Base-by-base conservation (phyloP, 306 rosid species). In the Cucurbita argyrosperma region DNA sequence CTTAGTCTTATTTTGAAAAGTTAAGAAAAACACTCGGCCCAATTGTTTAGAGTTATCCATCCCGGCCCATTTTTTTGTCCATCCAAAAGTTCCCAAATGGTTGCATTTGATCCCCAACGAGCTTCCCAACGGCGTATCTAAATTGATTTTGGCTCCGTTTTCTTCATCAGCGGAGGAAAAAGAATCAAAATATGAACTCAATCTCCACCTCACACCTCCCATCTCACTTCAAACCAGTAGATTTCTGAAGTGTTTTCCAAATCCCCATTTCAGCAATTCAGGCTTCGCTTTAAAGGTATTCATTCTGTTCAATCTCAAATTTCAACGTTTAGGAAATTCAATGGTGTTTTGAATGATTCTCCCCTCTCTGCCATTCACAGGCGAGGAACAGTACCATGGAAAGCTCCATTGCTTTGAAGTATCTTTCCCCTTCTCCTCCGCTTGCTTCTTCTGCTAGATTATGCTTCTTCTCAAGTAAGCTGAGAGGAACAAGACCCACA, bases 221-320 rank as follows among this genome's bases (percentile, higher is more conserved):
- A 75, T 66, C 80, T 53, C 62, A 63, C 39, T 30, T 75, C 70
- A 76, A 66, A 50, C 79, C 75, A 30, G 55, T 39, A 8, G 68
- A 76, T 23, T 13, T 39, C 49, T 59, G 2, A 88, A 81, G 71
- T 84, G 81, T 74, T 81, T 79, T 42, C 77, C 85, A 14, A 84
- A 74, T 72, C 77, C 82, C 26, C 76, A 77, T 13, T 78, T 84
- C 80, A 78, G 54, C 53, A 50, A 81, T 83, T 81, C 86, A 0
- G 58, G 40, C 30, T 67, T 81, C 19, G 87, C 89, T 49, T 45
- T 83, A 66, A 84, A 59, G 85, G 90, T 84, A 60, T 83, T 88
- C 47, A 60, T 83, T 88, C 47, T 77, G 79, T 26, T 13, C 53
- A 7, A 85, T 86, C 50, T 83, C 81, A 45, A 82, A 66, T 66